Evolutionary conservation across 129 eudicot genomes (phyloP), one percentile per base, ranked within the genome.

Genomic region (Pittosporum tobira): DNA sequence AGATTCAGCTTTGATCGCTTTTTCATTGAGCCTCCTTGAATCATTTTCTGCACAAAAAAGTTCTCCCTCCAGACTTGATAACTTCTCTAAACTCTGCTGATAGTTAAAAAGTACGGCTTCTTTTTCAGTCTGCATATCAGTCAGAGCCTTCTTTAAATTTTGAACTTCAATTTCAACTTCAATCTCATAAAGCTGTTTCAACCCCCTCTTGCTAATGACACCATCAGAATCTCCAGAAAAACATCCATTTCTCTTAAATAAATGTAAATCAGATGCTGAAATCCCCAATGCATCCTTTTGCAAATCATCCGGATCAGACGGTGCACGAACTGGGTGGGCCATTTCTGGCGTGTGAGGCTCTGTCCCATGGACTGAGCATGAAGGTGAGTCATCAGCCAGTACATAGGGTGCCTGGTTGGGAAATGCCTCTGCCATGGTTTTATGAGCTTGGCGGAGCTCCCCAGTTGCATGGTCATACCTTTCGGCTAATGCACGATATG

Each of bases 401-500:
- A 54, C 62, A 58, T 67, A 74, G 8, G 79, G 90, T 19, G 69
- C 83, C 66, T 87, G 94, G 57, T 84, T 68, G 4, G 99, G 99
- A 69, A 93, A 93, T 68, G 96, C 99, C 20, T 81, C 82, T 48
- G 87, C 85, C 71, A 93, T 78, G 40, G 96, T 84, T 68, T 75
- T 75, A n/a, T 93, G 99, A 29, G 94, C 96, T 18, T 78, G 85
- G 9, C 96, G 90, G 61, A 93, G 99, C 73, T 93, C 99, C 15
- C 96, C 89, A 14, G 96, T 87, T 21, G 87, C 90, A 55, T 87
- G 82, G 68, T 93, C 88, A 25, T 93, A 93, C 69, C 99, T 71
- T 69, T 93, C 99, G 4, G 99, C 94, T 63, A 93, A 77, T 34
- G 99, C 99, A 57, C 96, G 99, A 68, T 93, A 93, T 26, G 99